phyloP scores from a whole-genome alignment of 1,139 yeast genomes.

The Suhomyces chickasaworum region DNA sequence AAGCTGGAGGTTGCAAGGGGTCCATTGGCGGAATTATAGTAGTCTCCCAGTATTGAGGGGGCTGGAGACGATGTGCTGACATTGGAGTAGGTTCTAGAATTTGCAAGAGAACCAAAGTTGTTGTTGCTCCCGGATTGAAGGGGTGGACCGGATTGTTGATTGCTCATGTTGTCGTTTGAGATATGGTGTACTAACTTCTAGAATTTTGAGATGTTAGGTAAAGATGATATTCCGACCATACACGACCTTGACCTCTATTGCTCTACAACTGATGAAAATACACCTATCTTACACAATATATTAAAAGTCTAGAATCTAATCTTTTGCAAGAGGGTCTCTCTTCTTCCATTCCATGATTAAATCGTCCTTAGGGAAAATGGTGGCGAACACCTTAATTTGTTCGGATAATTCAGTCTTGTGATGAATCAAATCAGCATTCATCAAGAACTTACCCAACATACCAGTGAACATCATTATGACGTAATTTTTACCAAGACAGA shows the following conservation, averaged over 20 bases:
- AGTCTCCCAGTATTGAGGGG: background rate
- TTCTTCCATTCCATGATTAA: constrained; percentile 72
- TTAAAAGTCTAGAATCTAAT: constrained; percentile 1
- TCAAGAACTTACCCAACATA: constrained; percentile 83
- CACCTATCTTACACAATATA: background rate
- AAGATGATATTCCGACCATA: background rate
- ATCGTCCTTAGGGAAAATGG: constrained; percentile 97
- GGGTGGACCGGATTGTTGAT: background rate
- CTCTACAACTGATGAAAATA: background rate
- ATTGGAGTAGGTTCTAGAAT: background rate
- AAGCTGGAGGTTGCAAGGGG: constrained; percentile 3
- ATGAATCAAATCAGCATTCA: constrained; percentile 80
- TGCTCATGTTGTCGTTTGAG: background rate
- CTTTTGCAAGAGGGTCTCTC: constrained; percentile 50
- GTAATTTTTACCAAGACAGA: constrained; percentile 91
- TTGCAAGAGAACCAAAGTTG: background rate
- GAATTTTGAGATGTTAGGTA: too few species aligned
- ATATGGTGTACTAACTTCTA: too few species aligned
- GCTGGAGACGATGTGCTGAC: background rate
- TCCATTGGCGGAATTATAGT: background rate
- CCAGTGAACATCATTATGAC: constrained; percentile 89
- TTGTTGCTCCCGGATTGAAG: background rate
- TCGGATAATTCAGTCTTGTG: constrained; percentile 82
- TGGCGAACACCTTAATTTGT: constrained; percentile 93
- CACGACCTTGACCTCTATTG: background rate